phyloP scores from a whole-genome alignment of 495 filamentous ascomycete species.

The Amniculicola lignicola region DNA sequence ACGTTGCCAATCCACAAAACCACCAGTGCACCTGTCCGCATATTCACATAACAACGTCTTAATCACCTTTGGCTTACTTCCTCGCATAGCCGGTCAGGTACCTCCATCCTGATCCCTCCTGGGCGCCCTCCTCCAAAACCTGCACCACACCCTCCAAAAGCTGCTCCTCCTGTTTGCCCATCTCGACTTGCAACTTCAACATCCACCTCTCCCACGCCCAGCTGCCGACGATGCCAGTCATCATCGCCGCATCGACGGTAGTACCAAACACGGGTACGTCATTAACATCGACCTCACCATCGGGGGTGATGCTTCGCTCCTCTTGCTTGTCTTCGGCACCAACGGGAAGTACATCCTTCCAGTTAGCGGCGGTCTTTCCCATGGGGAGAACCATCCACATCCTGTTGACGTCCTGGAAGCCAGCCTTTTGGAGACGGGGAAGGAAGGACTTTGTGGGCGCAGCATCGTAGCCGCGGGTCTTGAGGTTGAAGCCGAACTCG shows the following conservation, averaged over 20 bases:
- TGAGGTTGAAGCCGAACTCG: conserved; percentile 85
- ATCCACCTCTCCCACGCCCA: conserved; percentile 99
- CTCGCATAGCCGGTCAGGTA: conserved; percentile 82
- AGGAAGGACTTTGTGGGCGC: conserved; percentile 76
- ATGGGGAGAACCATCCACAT: conserved; percentile 90
- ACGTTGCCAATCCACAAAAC: conserved; percentile 10
- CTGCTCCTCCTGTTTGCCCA: conserved; percentile 61
- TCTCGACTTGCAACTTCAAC: conserved; percentile 78
- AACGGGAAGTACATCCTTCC: conserved; percentile 45
- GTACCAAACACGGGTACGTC: conserved; percentile 67
- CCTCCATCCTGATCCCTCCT: conserved; percentile 77
- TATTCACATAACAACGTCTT: not conserved
- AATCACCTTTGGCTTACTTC: too few relatives aligned
- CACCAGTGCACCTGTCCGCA: conserved; percentile 13
- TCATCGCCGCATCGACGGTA: conserved; percentile 66
- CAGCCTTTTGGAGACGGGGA: conserved; percentile 63
- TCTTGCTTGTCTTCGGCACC: conserved; percentile 15
- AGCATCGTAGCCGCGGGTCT: conserved; percentile 83
- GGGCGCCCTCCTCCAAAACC: conserved; percentile 80
- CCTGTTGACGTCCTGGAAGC: conserved; percentile 76
- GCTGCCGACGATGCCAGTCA: conserved; percentile 77
- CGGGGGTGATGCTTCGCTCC: conserved; percentile 32
- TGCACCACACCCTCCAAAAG: conserved; percentile 72
- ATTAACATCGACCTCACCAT: conserved; percentile 47
- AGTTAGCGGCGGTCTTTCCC: conserved; percentile 59